phyloP scores from a whole-genome alignment of 352 stramenopile species.

The Phytophthora sansomeana region DNA sequence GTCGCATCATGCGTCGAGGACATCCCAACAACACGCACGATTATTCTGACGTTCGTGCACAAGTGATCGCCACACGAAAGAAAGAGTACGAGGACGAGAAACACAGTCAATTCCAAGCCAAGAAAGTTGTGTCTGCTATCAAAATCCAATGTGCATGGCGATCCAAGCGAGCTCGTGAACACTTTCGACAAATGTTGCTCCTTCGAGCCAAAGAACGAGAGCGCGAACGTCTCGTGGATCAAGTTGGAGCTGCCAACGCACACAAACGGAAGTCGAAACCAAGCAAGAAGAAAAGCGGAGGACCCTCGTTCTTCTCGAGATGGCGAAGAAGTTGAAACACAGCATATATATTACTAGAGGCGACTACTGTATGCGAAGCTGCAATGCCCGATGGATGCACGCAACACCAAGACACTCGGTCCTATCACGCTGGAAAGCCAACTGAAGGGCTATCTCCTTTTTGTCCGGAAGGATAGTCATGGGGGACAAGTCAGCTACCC shows the following conservation, averaged over 20 bases:
- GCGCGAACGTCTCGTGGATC: constrained; percentile 46
- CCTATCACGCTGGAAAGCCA: constrained; percentile 16
- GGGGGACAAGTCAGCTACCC: constrained; percentile 24
- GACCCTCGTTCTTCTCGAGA: constrained; percentile 24
- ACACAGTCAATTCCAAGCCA: constrained; percentile 46
- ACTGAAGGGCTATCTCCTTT: constrained; percentile 33
- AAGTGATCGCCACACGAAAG: constrained; percentile 55
- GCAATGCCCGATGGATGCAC: not conserved
- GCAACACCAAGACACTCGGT: constrained; percentile 24
- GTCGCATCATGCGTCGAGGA: constrained; percentile 43
- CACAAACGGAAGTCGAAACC: constrained; percentile 17
- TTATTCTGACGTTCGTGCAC: constrained; percentile 35
- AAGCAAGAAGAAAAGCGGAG: constrained; percentile 20
- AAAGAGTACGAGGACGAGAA: constrained; percentile 44
- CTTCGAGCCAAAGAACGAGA: constrained; percentile 75
- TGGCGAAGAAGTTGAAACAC: constrained; percentile 26
- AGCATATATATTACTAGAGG: constrained; percentile 46
- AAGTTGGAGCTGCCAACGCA: constrained; percentile 30
- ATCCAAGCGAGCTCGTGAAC: constrained; percentile 64
- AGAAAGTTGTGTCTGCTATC: constrained; percentile 63
- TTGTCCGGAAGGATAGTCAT: constrained; percentile 39
- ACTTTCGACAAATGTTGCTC: constrained; percentile 64
- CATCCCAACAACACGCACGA: constrained; percentile 30
- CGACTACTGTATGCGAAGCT: constrained; percentile 17
- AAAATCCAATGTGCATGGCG: constrained; percentile 82